phyloP scores from a whole-genome alignment of 371 early-diverging fungal species.

The Syncephalastrum monosporum region DNA sequence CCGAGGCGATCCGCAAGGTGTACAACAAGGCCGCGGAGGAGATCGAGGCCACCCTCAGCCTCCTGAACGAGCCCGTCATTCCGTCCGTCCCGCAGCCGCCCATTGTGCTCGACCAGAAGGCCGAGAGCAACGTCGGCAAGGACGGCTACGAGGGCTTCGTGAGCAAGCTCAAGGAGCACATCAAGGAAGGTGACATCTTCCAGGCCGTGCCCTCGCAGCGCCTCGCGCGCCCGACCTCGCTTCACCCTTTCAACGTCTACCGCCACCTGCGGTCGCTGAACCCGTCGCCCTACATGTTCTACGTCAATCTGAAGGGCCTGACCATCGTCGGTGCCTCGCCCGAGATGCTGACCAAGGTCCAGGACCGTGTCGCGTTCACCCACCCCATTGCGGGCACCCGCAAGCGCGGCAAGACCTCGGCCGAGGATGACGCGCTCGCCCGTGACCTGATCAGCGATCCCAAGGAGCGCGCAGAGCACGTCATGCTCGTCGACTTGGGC shows the following conservation, averaged over 20 bases:
- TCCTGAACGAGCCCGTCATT: slow-evolving; percentile 56
- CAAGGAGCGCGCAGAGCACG: slow-evolving; percentile 95
- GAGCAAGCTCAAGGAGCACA: slow-evolving; percentile 81
- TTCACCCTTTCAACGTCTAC: slow-evolving; percentile 98
- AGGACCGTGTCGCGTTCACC: slow-evolving; percentile 77
- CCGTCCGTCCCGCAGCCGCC: slow-evolving; percentile 65
- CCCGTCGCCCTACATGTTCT: slow-evolving; percentile 99
- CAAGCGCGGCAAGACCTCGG: slow-evolving; percentile 79
- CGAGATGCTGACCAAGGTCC: slow-evolving; percentile 95
- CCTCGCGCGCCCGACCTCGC: slow-evolving; percentile 76
- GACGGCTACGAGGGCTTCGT: slow-evolving; percentile 91
- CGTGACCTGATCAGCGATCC: slow-evolving; percentile 81
- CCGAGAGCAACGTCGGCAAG: slow-evolving; percentile 84
- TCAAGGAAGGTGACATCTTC: slow-evolving; percentile 93
- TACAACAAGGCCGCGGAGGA: slow-evolving; percentile 67
- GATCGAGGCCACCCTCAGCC: slow-evolving; percentile 61
- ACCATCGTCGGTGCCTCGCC: slow-evolving; percentile 97
- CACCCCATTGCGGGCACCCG: slow-evolving; percentile 98
- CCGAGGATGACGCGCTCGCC: slow-evolving; percentile 85
- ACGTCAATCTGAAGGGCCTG: slow-evolving; percentile 87
- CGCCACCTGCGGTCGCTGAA: slow-evolving; percentile 92
- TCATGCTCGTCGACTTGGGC: slow-evolving; percentile 98
- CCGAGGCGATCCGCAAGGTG: slow-evolving; percentile 53
- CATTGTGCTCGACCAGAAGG: slow-evolving; percentile 62
- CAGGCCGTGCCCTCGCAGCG: slow-evolving; percentile 96